Percentiles rank a stretch among this genome's conserved stretches.
Evolutionary conservation across 306 rosid species (phyloP).

Genomic region (Leucaena leucocephala): DNA sequence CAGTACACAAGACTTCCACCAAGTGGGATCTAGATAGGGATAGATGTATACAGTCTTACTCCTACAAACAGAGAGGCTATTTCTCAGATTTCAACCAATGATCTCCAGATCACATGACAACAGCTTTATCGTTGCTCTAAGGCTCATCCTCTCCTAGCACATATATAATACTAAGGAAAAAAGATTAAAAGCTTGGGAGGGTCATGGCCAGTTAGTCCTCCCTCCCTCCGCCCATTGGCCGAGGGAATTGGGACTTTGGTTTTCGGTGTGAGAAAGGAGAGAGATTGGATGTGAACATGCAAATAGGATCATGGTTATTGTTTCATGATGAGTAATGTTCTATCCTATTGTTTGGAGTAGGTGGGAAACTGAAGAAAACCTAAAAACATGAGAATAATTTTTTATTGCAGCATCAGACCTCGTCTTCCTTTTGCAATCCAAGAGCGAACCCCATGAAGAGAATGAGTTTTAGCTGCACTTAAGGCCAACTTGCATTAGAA

Average conservation of each 20-base stretch:
- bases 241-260: background rate
- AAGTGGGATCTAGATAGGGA: too few relatives aligned
- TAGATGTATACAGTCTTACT: too few relatives aligned
- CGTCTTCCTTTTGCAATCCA: constrained; percentile 86
- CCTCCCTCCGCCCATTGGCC: background rate
- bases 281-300: background rate
- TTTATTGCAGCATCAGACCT: constrained; percentile 46
- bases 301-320: background rate
- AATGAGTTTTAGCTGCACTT: constrained; percentile 53
- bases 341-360: background rate
- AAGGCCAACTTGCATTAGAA: constrained; percentile 37
- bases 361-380: background rate
- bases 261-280: background rate
- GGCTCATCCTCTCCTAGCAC: too few relatives aligned
- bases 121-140: too few relatives aligned
- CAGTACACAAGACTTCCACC: too few relatives aligned
- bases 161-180: background rate
- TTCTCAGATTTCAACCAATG: too few relatives aligned
- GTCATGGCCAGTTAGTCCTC: background rate
- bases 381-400: background rate
- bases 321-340: background rate
- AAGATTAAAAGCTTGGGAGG: background rate
- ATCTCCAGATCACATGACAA: too few relatives aligned
- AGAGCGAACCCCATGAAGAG: constrained; percentile 60
- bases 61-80: too few relatives aligned